phyloP scores from a whole-genome alignment of 2,329 filamentous ascomycete species.

The Monilinia laxa region DNA sequence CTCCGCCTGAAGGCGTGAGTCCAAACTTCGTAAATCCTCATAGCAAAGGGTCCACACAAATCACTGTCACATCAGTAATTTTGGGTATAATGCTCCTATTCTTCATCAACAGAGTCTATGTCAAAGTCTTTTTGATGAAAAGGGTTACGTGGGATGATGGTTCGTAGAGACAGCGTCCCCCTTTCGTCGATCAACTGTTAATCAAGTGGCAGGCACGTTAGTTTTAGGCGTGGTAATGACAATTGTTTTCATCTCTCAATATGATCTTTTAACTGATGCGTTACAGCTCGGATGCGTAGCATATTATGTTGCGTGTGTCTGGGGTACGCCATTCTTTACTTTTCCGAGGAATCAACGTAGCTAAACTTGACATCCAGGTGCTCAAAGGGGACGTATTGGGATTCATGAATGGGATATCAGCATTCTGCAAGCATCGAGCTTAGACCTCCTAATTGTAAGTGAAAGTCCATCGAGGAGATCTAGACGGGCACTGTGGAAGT shows the following conservation, averaged over 20 bases:
- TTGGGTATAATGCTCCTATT: conserved; percentile 5
- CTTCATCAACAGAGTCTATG: conserved; percentile 5
- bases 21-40: background rate
- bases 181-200: background rate
- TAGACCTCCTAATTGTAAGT: conserved; percentile 2
- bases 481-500: background rate
- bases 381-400: conserved; percentile 1
- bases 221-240: background rate
- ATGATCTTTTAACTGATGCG: background rate
- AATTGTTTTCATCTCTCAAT: background rate
- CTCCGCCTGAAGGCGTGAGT: background rate
- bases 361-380: background rate
- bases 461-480: background rate
- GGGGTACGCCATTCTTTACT: conserved; percentile 3
- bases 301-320: conserved; percentile 10
- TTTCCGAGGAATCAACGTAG: background rate
- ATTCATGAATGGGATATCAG: conserved; percentile 8
- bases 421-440: background rate
- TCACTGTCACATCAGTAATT: background rate
- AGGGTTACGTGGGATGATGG: conserved; percentile 8
- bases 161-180: background rate
- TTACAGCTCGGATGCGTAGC: background rate
- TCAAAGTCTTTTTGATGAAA: background rate
- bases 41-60: background rate
- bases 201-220: background rate